A percentile compares a stretch with the other conserved stretches of the same genome.
These are phyloP conservation scores for Astragalus glycyphyllos DNA, from an alignment of 306 rosid genomes.

Conservation along the genomic window DNA sequence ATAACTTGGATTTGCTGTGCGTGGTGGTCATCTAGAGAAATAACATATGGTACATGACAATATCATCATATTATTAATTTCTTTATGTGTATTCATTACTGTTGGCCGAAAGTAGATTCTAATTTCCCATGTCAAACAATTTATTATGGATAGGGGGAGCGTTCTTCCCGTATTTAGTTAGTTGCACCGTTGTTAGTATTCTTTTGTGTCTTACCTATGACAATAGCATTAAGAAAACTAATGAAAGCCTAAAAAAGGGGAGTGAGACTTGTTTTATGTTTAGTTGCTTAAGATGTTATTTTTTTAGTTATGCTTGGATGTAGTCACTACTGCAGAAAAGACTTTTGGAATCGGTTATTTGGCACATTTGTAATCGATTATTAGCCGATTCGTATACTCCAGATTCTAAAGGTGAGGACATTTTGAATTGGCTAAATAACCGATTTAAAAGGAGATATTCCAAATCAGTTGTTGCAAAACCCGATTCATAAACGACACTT, in stretches of 20 bases:
- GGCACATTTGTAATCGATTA: no score
- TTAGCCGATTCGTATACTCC: no score
- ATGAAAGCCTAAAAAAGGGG: constrained; percentile 38
- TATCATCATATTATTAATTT: background rate
- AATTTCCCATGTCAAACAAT: constrained; percentile 16
- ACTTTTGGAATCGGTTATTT: no score
- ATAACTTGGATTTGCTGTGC: background rate
- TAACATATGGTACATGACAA: background rate
- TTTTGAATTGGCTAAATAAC: no score
- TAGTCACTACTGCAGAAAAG: no score
- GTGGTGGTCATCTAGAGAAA: constrained; percentile 1
- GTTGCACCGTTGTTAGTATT: background rate
- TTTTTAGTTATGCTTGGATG: constrained; percentile 8
- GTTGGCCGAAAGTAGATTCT: constrained; percentile 39
- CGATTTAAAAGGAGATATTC: no score
- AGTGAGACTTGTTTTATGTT: background rate
- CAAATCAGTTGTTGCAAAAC: no score
- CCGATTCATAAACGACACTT: no score
- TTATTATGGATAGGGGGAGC: constrained; percentile 22
- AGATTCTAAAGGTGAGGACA: no score
- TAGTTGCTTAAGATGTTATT: background rate
- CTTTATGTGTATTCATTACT: background rate
- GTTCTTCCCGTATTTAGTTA: background rate
- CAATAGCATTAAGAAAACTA: background rate
- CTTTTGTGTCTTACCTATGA: background rate